Evolutionary conservation across 2,329 filamentous ascomycete genomes (phyloP).

Genomic region (Paraconiothyrium brasiliense): DNA sequence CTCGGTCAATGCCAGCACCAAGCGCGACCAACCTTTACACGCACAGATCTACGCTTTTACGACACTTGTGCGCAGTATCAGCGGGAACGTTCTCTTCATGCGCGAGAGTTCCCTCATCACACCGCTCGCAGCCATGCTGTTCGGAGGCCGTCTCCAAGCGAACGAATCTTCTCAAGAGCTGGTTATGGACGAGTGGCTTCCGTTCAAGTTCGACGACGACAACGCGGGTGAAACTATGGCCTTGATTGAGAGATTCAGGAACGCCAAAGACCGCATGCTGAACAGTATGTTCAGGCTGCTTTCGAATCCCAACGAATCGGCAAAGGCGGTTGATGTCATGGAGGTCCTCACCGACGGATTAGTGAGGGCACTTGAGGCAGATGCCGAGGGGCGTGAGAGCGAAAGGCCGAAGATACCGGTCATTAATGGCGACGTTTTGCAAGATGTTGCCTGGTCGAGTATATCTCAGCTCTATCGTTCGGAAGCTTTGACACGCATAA

Average conservation of each 20-base stretch:
- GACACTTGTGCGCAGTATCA: not conserved
- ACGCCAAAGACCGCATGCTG: constrained; percentile 3
- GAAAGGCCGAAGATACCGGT: not conserved
- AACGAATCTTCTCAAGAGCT: not conserved
- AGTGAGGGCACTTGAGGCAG: not conserved
- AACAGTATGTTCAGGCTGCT: constrained; percentile 6
- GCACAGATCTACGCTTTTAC: constrained; percentile 6
- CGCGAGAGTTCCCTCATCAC: constrained; percentile 13
- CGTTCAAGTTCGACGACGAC: not conserved
- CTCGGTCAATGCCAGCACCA: constrained; percentile 2
- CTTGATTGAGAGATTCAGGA: not conserved
- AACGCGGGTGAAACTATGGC: not conserved
- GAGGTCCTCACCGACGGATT: not conserved
- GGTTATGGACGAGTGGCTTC: constrained; percentile 12
- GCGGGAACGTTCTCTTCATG: not conserved
- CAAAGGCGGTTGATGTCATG: not conserved
- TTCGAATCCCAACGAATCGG: not conserved
- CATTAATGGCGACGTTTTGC: not conserved
- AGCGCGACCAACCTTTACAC: not conserved
- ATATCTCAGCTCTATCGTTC: not conserved
- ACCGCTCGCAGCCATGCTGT: constrained; percentile 9
- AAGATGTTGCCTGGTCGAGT: not conserved
- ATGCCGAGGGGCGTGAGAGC: not conserved
- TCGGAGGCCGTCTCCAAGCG: constrained; percentile 10
- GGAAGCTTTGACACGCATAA: not conserved